Base-by-base conservation (phyloP, 805 yeast genomes). In the Nakazawaea ishiwadae region DNA sequence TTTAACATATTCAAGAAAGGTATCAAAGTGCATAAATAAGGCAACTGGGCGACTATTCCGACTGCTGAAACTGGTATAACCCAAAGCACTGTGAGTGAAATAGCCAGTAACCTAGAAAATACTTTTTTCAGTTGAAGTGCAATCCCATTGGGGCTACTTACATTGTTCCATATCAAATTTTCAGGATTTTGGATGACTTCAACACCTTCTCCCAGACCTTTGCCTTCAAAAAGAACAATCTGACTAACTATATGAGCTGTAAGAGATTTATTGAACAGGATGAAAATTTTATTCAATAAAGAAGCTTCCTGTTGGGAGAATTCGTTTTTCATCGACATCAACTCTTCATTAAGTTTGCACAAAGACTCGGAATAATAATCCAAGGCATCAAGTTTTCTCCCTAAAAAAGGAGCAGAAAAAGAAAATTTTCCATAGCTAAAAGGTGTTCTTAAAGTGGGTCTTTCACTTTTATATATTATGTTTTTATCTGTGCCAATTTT, bases 51-150 rank as follows among this genome's bases (percentile, higher is more conserved):
- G 0, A 89, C 62, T 23, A 87, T 61, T 0, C 91, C 89, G 14
- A 87, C 78, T 44, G 84, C 69, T 0, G 95, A 87, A 1, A 88
- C 91, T 0, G 96, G 96, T 1, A 88, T 58, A 1, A 87, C 85
- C 81, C 95, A 89, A 31, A 62, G 54, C 3, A 70, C 48, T 4
- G 82, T 79, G 1, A 86, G 62, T 1, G 68, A 45, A 7, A 76
- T 55, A 41, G 79, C 67, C 12, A 74, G 28, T 3, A 71, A 35
- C 20, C 69, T 71, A 0, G 83, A 79, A n/a, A n/a, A n/a, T n/a
- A n/a, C n/a, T n/a, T n/a, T n/a, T n/a, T n/a, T n/a, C n/a, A n/a
- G n/a, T 62, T 59, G 9, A 55, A 57, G 3, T 66, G 50, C 47
- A 63, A 48, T 16, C 68, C 63, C 42, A 63, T 68, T 20, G 58